Percentiles rank a stretch among this genome's conserved stretches.
Conservation (phyloP, 208 protist genomes). For the Leishmania lainsoni region DNA sequence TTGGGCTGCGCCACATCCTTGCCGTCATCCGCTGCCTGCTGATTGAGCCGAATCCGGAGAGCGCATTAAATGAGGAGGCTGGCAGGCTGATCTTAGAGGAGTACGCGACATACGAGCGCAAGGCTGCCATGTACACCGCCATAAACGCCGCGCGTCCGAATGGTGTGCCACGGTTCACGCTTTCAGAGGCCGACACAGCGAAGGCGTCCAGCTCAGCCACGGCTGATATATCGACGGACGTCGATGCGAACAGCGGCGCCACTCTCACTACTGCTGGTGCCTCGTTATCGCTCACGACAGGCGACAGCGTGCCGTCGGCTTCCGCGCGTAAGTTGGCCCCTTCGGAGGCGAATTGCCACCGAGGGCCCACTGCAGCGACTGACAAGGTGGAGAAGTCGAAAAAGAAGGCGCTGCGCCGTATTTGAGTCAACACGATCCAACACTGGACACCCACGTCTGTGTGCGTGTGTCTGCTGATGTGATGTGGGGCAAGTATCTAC, state of each 20-base stretch:
- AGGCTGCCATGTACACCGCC: slow-evolving; percentile 81
- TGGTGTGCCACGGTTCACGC: slow-evolving; percentile 36
- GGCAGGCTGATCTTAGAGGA: slow-evolving; percentile 97
- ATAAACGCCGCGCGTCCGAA: slow-evolving; percentile 67
- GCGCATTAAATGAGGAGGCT: slow-evolving; percentile 98
- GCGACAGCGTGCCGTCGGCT: neutral
- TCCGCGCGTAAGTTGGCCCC: slow-evolving; percentile 5
- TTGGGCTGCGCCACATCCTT: slow-evolving; percentile 96
- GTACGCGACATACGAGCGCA: slow-evolving; percentile 85
- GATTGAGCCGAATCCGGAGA: slow-evolving; percentile 98
- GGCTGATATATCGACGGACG: neutral
- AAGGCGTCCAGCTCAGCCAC: neutral
- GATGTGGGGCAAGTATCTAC: neutral
- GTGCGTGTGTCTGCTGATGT: neutral
- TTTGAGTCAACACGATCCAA: neutral
- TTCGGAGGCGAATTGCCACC: slow-evolving; percentile 25
- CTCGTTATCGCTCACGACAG: neutral
- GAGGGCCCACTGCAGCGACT: slow-evolving; percentile 2
- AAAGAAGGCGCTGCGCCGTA: slow-evolving; percentile 32
- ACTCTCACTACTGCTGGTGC: neutral
- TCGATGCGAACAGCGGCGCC: neutral
- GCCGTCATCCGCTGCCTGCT: slow-evolving; percentile 96
- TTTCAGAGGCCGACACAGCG: slow-evolving; percentile 1
- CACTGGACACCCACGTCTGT: too few species aligned
- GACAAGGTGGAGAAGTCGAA: slow-evolving; percentile 31